Base-by-base conservation (phyloP, 768 basidiomycete species). In the Phanerochaete carnosa region DNA sequence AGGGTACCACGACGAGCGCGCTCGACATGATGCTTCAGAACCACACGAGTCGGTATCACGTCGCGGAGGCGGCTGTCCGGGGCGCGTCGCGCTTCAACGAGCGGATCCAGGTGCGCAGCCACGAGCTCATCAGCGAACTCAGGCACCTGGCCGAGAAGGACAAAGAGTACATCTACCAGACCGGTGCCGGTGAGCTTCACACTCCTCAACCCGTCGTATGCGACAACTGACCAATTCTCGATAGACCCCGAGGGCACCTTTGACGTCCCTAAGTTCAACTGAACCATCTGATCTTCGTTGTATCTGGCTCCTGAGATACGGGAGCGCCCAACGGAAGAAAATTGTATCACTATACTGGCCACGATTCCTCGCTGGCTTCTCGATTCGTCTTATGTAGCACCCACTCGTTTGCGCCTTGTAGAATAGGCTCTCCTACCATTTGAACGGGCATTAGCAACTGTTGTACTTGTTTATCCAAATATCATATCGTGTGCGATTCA, bases 1-100 rank as follows among this genome's bases (percentile, higher is more conserved):
- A 90, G 73, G 87, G 90, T 15, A 90, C 88, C 1, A 92, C 91
- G 19, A 93, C 91, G 25, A 87, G 88, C 11, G 89, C 89, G n/a
- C 91, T 90, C 62, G 88, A 89, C 85, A 90, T 90, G 89, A 86
- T 90, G 88, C 71, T 90, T 19, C 80, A 80, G 69, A 90, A 90
- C 71, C 74, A 77, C 55, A 87, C 86, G 0, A 88, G 87, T 30
- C 80, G 89, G 37, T 90, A 83, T 70, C 76, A 87, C 57, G 79
- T 90, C 39, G 89, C 88, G 32, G 74, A 80, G 4, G 78, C 77
- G 13, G 89, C 88, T 8, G 76, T 90, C 35, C 79, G 80, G 15
- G 81, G 81, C 33, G 86, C 80, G 11, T 81, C 85, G 7, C 62
- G 65, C 32, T 68, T 73, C 57, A 89, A 90, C 65, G 66, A 78